phyloP scores from a whole-genome alignment of 305 asterid species.

The Solanum hybrid region DNA sequence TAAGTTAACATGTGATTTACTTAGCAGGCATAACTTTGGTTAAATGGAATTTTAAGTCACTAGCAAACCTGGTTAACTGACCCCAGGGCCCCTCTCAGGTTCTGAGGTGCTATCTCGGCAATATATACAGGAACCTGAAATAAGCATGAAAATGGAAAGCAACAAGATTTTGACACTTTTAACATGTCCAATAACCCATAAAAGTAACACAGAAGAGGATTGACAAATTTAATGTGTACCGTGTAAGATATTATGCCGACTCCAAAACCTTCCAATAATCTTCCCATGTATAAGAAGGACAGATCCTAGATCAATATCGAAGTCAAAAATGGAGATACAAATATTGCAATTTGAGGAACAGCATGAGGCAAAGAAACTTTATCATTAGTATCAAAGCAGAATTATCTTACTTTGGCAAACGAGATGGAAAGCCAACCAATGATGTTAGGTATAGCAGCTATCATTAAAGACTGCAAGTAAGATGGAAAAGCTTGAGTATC shows the following conservation, averaged over 20 bases:
- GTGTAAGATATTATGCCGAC: conserved; percentile 89
- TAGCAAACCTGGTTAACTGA: conserved; percentile 90
- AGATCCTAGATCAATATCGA: conserved; percentile 33
- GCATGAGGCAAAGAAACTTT: background rate
- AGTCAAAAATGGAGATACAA: background rate
- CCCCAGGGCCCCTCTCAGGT: conserved; percentile 80
- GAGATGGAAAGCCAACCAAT: conserved; percentile 91
- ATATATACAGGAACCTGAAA: conserved; percentile 88
- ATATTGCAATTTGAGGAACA: background rate
- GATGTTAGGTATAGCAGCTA: conserved; percentile 87
- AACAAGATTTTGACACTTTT: background rate
- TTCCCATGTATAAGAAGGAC: conserved; percentile 96
- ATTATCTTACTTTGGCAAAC: conserved; percentile 56
- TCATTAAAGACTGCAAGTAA: conserved; percentile 64
- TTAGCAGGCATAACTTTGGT: background rate
- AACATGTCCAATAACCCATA: background rate
- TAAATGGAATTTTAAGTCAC: background rate
- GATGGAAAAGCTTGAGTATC: background rate
- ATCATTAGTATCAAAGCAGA: background rate
- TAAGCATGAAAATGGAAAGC: background rate
- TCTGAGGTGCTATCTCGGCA: conserved; percentile 94
- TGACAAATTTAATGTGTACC: conserved; percentile 28
- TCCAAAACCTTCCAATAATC: conserved; percentile 96
- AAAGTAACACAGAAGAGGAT: background rate
- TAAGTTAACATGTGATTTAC: background rate